A percentile compares a stretch with the other conserved stretches of the same genome.
phyloP scores from a whole-genome alignment of 345 rosid genomes.

The Aurinia saxatilis region DNA sequence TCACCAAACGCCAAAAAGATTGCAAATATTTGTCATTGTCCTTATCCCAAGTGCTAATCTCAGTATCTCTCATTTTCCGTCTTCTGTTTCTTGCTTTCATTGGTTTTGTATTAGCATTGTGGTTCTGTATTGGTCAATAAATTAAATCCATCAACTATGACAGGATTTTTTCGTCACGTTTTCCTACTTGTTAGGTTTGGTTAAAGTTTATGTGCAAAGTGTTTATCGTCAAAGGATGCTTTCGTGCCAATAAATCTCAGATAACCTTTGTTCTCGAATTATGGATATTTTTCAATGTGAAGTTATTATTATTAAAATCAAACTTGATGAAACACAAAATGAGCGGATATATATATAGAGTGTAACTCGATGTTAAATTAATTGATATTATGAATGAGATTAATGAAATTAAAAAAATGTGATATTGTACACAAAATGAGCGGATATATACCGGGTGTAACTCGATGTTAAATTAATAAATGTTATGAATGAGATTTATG shows the following conservation, averaged over 20 bases:
- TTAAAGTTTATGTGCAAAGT: no score
- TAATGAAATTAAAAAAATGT: no score
- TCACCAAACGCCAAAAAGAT: constrained; percentile 79
- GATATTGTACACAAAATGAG: no score
- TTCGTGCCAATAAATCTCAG: not conserved
- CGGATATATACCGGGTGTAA: no score
- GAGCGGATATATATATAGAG: no score
- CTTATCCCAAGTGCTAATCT: constrained; percentile 68
- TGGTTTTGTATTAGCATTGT: not conserved
- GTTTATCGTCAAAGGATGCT: not conserved
- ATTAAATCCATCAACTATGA: not conserved
- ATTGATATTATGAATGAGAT: no score
- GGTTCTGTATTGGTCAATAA: not conserved
- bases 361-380: no score
- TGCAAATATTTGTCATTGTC: constrained; percentile 60
- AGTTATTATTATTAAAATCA: no score
- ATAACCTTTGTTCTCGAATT: not conserved
- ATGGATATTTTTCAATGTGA: no score
- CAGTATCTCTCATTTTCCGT: not conserved
- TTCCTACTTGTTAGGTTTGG: not conserved
- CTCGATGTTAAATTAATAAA: no score
- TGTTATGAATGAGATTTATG: no score
- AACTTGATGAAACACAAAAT: no score
- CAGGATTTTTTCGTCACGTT: not conserved
- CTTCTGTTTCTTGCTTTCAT: not conserved